Evolutionary conservation across 2,329 filamentous ascomycete genomes (phyloP).

Genomic region (Dactylellina drechsleri): DNA sequence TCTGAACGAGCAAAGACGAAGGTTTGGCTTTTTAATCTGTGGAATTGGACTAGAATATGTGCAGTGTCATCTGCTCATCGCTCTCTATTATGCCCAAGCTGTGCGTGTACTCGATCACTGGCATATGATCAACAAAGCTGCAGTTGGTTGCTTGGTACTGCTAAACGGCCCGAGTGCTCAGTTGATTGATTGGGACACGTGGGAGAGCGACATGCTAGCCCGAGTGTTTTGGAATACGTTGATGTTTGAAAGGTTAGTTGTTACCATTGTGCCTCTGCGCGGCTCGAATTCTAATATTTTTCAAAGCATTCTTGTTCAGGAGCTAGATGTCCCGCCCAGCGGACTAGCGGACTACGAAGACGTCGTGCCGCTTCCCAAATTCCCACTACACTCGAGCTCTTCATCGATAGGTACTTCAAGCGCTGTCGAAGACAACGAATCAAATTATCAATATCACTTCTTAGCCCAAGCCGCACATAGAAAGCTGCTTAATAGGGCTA

Average conservation of each 20-base stretch:
- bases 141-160: conserved; percentile 65
- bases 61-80: conserved; percentile 67
- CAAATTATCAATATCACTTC: conserved; percentile 70
- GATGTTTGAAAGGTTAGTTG: conserved; percentile 65
- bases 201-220: conserved; percentile 69
- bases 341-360: conserved; percentile 67
- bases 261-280: neutral
- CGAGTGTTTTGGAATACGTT: conserved; percentile 68
- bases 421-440: conserved; percentile 64
- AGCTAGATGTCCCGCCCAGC: conserved; percentile 67
- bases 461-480: conserved; percentile 69
- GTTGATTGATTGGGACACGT: conserved; percentile 65
- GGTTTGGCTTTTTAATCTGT: conserved; percentile 67
- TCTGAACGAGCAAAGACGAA: conserved; percentile 68
- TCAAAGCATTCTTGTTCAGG: conserved; percentile 67
- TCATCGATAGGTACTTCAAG: conserved; percentile 41
- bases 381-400: conserved; percentile 63
- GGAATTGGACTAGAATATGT: conserved; percentile 66
- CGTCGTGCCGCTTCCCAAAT: conserved; percentile 67
- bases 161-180: conserved; percentile 62
- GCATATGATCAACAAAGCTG: conserved; percentile 67
- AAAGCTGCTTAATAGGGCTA: conserved; percentile 68
- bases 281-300: conserved; percentile 57
- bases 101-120: conserved; percentile 68
- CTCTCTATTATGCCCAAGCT: conserved; percentile 67